phyloP scores from a whole-genome alignment of 2,329 filamentous ascomycete species.

The Trichoderma sp. region DNA sequence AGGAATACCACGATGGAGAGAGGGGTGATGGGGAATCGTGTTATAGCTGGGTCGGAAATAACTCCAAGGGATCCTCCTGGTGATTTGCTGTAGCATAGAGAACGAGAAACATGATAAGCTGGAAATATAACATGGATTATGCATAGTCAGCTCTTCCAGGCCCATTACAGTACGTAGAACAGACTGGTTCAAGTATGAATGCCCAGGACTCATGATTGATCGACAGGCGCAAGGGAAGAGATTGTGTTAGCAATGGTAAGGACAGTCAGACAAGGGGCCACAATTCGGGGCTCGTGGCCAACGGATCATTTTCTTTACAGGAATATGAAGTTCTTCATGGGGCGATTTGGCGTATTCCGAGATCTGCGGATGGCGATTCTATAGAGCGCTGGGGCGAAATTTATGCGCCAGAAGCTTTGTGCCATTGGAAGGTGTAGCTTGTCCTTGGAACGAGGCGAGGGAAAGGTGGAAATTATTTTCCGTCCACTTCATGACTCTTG shows the following conservation, averaged over 20 bases:
- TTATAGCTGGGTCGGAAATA: background rate
- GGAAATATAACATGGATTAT: background rate
- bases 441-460: background rate
- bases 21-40: background rate
- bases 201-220: slow-evolving; percentile 3
- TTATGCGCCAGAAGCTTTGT: background rate
- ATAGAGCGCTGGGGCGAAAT: background rate
- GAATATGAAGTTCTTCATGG: background rate
- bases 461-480: background rate
- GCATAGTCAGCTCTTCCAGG: background rate
- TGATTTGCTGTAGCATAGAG: background rate
- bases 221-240: background rate
- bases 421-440: background rate
- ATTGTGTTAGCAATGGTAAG: background rate
- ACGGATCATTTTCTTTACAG: background rate
- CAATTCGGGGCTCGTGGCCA: background rate
- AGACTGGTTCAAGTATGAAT: background rate
- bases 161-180: background rate
- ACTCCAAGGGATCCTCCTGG: background rate
- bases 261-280: background rate
- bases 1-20: background rate
- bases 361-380: background rate
- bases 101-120: background rate
- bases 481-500: background rate
- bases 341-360: background rate